Conservation (phyloP, 2,329 filamentous ascomycete species). For the Capronia americana region DNA sequence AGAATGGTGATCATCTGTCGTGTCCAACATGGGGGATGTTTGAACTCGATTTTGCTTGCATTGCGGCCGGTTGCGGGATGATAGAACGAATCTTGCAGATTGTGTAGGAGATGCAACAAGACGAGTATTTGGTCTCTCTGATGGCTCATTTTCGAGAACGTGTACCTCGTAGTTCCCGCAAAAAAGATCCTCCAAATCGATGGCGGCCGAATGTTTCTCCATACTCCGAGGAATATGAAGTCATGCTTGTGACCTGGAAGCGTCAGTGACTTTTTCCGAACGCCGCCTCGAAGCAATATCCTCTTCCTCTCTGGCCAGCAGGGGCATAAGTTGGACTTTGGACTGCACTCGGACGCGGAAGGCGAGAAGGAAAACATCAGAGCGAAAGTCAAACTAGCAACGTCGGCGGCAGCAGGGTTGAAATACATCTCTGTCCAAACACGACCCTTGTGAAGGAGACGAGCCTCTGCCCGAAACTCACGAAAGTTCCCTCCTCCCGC, state of each 20-base stretch:
- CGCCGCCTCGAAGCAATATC: background rate
- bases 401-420: background rate
- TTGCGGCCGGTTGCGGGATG: background rate
- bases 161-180: slow-evolving; percentile 42
- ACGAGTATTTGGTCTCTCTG: slow-evolving; percentile 43
- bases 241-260: slow-evolving; percentile 1
- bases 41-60: background rate
- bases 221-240: background rate
- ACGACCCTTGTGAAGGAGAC: background rate
- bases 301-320: background rate
- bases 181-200: background rate
- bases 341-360: background rate
- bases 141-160: slow-evolving; percentile 55
- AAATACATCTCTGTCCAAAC: background rate
- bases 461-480: background rate
- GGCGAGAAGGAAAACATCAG: background rate
- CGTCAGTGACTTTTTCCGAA: slow-evolving; percentile 9
- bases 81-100: background rate
- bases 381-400: background rate
- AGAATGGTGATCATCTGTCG: background rate
- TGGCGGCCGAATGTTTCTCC: background rate
- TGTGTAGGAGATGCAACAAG: background rate
- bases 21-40: background rate
- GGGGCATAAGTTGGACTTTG: background rate
- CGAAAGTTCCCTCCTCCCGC: background rate